Base-by-base conservation (phyloP, 1,139 yeast genomes). In the Hansenula lynferdii region DNA sequence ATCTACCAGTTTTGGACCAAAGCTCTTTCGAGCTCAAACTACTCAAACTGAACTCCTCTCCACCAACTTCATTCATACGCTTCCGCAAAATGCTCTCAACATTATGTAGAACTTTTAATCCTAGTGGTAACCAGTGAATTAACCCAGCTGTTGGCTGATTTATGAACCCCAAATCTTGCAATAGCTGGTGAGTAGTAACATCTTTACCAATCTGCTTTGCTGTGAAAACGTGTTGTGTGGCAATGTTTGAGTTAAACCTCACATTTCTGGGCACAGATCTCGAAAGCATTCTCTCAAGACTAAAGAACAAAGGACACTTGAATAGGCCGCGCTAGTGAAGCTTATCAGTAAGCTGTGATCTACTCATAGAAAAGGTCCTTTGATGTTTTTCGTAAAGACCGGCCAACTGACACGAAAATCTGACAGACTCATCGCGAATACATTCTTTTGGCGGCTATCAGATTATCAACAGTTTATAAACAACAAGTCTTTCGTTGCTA, bases 1-100 rank as follows among this genome's bases (percentile, higher is more conserved):
- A 83, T 30, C 99, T 65, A 3, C 85, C 85, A 0, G 97, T 83
- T 45, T 71, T 63, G 40, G 70, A 64, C 98, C 98, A 92, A 18
- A 85, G 57, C 1, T 67, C 56, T 9, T 75, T 67, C 28, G 76
- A 71, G 2, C 95, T 80, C 8, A 92, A 56, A 0, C 80, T 64
- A 5, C 92, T 75, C 33, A 92, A 61, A 10, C 79, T 69, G 4
- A 87, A 74, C 54, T 89, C 95, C 32, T 77, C 79, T 34, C 80
- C 81, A 4, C 77, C 84, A 11, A 70, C 65, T 12, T 64, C 64
- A 40, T 72, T 65, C 75, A 92, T 76, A 21, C 78, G 69, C 8
- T 55, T 58, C 25, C 85, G 70, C 3, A 90, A 72, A 1, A 90
- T 63, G 1, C 51, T 41, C 45, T 75, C 79, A 8, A 92, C 65